phyloP scores from a whole-genome alignment of 75 land plant genomes.

The Azolla pinnata region DNA sequence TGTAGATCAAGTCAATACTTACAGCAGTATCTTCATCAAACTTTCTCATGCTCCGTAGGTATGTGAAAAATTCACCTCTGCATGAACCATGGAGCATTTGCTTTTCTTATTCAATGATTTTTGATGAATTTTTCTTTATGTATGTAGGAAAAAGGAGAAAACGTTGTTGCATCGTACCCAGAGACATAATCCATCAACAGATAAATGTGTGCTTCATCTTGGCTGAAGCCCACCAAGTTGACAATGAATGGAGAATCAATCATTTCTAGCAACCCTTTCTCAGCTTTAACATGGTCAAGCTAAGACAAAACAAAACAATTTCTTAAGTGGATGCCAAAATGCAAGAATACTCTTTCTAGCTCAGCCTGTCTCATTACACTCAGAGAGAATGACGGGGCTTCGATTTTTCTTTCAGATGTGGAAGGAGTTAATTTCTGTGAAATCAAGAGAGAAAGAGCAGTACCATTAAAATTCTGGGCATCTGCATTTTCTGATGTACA shows the following conservation, averaged over 20 bases:
- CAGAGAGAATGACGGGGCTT: no score
- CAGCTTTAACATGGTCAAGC: conserved; percentile 34
- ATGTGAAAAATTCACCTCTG: conserved; percentile 35
- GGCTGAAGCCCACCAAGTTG: conserved; percentile 32
- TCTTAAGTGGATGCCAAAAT: no score
- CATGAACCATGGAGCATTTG: background rate
- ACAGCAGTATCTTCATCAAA: conserved; percentile 37
- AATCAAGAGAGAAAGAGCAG: background rate
- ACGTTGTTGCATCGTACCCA: no score
- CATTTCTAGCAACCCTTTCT: conserved; percentile 28
- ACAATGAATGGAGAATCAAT: conserved; percentile 37
- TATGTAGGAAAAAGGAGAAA: no score
- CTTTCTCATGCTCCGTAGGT: conserved; percentile 22
- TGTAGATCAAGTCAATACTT: conserved; percentile 2
- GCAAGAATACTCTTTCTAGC: no score
- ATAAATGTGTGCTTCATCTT: conserved; percentile 30
- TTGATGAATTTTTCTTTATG: no score
- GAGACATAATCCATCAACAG: conserved; percentile 36
- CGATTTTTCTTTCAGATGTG: no score
- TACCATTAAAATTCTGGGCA: background rate
- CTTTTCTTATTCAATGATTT: background rate
- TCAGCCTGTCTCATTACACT: no score
- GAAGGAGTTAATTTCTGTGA: no score
- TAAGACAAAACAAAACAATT: background rate
- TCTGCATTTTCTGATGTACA: background rate